phyloP scores from a whole-genome alignment of 495 filamentous ascomycete genomes.

The Aspergillus mulundensis region DNA sequence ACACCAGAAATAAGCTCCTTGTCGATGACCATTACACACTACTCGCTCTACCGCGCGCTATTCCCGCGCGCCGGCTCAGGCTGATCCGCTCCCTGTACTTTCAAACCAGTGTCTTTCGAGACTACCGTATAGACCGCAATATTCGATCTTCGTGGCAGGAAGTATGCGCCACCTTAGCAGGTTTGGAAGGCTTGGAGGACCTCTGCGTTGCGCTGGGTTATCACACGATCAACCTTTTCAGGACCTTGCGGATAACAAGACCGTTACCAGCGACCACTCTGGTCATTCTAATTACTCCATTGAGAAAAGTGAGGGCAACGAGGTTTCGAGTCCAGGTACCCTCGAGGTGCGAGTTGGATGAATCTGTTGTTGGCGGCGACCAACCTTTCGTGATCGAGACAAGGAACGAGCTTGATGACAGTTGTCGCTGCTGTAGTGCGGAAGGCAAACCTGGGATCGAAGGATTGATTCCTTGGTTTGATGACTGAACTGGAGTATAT shows the following conservation, averaged over 20 bases:
- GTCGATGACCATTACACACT: no score
- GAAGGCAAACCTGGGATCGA: not conserved
- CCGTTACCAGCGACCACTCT: not conserved
- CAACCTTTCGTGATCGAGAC: not conserved
- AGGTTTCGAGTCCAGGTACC: not conserved
- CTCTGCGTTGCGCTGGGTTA: constrained; percentile 39
- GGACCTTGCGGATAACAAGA: not conserved
- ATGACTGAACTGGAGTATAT: not conserved
- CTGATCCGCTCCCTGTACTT: no score
- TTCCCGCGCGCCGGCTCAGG: no score
- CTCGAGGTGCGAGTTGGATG: not conserved
- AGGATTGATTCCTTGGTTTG: not conserved
- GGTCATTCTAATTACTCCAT: not conserved
- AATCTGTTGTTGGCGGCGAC: constrained; percentile 28
- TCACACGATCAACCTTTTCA: constrained; percentile 36
- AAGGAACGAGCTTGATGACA: not conserved
- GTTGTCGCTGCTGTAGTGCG: not conserved
- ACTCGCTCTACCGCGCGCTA: no score
- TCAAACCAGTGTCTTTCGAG: no score
- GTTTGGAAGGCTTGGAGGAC: constrained; percentile 15
- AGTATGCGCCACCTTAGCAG: no score
- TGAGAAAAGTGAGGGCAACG: not conserved
- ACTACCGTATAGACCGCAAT: no score
- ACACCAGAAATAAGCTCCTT: no score
- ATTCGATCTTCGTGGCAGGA: no score